These are phyloP conservation scores for Colletotrichum cordylinicola DNA, from an alignment of 2,329 filamentous ascomycete species.

Conservation along the genomic window DNA sequence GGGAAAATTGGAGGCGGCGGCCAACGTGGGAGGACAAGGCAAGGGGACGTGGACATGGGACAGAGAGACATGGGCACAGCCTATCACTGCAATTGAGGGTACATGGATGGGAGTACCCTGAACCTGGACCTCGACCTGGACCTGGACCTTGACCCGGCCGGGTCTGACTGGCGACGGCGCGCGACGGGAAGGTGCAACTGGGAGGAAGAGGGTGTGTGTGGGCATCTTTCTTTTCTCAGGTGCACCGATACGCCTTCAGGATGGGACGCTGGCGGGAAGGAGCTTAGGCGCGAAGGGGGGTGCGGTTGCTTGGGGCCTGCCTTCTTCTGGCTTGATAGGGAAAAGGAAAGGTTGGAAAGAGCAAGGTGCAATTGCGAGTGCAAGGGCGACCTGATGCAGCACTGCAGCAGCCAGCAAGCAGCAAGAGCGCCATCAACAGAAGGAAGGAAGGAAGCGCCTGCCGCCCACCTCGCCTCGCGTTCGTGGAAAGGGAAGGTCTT, in stretches of 20 bases:
- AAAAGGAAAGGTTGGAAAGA: background rate
- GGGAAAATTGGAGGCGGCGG: constrained; percentile 9
- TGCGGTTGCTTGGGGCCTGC: background rate
- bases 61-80: constrained; percentile 16
- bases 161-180: constrained; percentile 8
- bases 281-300: background rate
- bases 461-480: background rate
- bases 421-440: background rate
- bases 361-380: background rate
- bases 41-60: background rate
- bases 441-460: background rate
- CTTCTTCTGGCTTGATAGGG: background rate
- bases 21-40: background rate
- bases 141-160: constrained; percentile 1
- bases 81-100: background rate
- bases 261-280: background rate
- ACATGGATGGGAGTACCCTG: background rate
- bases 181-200: constrained; percentile 13
- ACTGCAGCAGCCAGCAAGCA: background rate
- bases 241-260: constrained; percentile 1
- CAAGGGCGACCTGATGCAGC: background rate
- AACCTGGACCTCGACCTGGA: constrained; percentile 1
- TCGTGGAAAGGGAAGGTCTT: background rate
- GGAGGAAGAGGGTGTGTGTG: background rate
- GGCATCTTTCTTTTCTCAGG: background rate